These are phyloP conservation scores for Ilyonectria destructans DNA, from an alignment of 2,329 filamentous ascomycete genomes.

Conservation along the genomic window DNA sequence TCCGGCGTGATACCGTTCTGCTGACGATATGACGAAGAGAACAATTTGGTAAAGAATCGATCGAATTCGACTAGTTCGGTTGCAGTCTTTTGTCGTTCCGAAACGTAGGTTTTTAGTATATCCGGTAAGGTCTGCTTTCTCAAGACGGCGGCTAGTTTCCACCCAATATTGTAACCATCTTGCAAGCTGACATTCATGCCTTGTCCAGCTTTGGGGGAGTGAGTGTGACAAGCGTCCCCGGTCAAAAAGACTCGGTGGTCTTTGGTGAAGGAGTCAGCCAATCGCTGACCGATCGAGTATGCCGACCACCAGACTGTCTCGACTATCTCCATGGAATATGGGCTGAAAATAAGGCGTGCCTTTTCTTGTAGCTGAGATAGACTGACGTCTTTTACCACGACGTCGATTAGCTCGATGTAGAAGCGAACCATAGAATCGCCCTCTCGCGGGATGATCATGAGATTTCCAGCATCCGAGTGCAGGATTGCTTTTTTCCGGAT, in stretches of 20 bases:
- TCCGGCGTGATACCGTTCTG: conserved; percentile 30
- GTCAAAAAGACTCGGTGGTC: conserved; percentile 76
- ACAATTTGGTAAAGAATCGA: conserved; percentile 36
- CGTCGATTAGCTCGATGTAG: conserved; percentile 60
- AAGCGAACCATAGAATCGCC: conserved; percentile 70
- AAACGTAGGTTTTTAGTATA: conserved; percentile 64
- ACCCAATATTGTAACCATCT: conserved; percentile 71
- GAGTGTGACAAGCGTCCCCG: conserved; percentile 74
- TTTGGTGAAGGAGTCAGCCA: conserved; percentile 70
- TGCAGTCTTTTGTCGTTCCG: conserved; percentile 71
- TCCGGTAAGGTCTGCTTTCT: conserved; percentile 55
- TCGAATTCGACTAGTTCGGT: conserved; percentile 76
- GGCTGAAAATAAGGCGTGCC: conserved; percentile 67
- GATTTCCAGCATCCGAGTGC: conserved; percentile 58
- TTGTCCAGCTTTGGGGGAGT: conserved; percentile 74
- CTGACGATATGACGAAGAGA: conserved; percentile 27
- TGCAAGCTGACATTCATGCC: conserved; percentile 82
- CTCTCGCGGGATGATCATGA: conserved; percentile 76
- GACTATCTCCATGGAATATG: conserved; percentile 66
- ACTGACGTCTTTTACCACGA: background rate
- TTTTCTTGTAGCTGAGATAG: conserved; percentile 45
- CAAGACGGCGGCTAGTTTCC: conserved; percentile 65
- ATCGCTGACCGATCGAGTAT: conserved; percentile 76
- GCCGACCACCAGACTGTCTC: conserved; percentile 76
- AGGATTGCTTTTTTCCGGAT: conserved; percentile 69